A percentile compares a stretch with the other conserved stretches of the same genome.
Evolutionary conservation across 257 asterid species (phyloP).

Genomic region (Orobanche coerulescens): DNA sequence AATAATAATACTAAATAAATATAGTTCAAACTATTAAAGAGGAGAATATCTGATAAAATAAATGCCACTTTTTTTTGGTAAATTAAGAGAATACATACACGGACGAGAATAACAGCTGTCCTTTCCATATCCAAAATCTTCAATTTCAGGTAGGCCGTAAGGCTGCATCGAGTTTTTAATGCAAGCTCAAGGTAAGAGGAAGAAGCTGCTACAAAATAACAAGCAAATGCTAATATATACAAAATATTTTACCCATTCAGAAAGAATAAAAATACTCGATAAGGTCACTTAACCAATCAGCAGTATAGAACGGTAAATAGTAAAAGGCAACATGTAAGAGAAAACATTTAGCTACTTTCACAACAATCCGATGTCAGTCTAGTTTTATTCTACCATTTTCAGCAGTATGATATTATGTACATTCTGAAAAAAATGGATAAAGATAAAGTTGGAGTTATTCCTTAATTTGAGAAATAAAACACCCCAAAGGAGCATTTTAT

Average conservation of each 20-base stretch:
- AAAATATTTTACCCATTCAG: background rate
- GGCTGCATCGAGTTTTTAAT: constrained; percentile 36
- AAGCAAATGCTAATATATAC: background rate
- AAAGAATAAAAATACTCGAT: background rate
- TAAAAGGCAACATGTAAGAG: background rate
- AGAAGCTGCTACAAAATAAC: background rate
- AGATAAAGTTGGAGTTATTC: too few relatives aligned
- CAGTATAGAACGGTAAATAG: background rate
- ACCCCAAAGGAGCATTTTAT: background rate
- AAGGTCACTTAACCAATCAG: background rate
- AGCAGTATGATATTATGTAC: background rate
- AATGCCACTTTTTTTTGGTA: background rate
- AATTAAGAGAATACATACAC: constrained; percentile 38
- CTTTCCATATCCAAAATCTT: constrained; percentile 70
- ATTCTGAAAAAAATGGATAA: too few relatives aligned
- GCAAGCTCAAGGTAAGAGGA: constrained; percentile 1
- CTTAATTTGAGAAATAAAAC: too few relatives aligned
- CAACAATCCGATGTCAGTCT: background rate
- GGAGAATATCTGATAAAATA: background rate
- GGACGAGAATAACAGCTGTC: constrained; percentile 25
- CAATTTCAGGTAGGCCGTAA: constrained; percentile 61
- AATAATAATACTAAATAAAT: background rate
- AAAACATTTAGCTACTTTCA: background rate
- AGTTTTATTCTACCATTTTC: too few relatives aligned
- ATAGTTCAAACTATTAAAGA: background rate